Conservation (phyloP, 2,329 filamentous ascomycete species). For the Aspergillus amoenus region DNA sequence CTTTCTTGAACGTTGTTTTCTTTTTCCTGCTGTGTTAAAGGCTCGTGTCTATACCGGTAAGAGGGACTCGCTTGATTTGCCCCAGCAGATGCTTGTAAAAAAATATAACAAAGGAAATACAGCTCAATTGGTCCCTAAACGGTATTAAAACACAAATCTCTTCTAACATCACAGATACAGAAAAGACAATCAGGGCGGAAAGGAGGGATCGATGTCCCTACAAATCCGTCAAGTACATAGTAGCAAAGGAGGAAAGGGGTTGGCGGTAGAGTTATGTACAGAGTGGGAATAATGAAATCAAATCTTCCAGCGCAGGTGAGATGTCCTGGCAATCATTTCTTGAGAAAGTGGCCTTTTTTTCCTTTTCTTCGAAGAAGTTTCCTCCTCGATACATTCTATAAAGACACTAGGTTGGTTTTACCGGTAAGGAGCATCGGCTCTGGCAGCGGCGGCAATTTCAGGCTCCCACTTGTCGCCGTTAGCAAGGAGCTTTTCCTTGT, state of each 20-base stretch:
- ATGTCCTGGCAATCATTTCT: conserved; percentile 12
- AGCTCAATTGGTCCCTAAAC: conserved; percentile 22
- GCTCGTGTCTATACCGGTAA: not conserved
- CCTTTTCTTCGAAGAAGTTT: not conserved
- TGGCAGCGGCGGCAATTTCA: conserved; percentile 86
- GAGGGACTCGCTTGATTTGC: not conserved
- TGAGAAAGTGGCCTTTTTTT: conserved; percentile 6
- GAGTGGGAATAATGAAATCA: conserved; percentile 18
- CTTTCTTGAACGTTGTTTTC: not conserved
- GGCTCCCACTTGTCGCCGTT: conserved; percentile 98
- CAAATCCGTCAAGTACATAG: conserved; percentile 32
- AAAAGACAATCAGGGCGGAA: conserved; percentile 22
- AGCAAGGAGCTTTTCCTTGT: conserved; percentile 89
- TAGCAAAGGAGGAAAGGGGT: conserved; percentile 23
- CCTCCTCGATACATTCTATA: conserved; percentile 6
- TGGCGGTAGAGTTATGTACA: conserved; percentile 32
- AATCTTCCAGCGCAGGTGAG: conserved; percentile 5
- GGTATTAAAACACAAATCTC: conserved; percentile 26
- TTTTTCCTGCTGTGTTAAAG: not conserved
- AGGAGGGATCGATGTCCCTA: conserved; percentile 16
- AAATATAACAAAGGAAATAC: conserved; percentile 13
- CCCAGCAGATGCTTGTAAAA: not conserved
- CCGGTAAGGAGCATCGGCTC: conserved; percentile 90
- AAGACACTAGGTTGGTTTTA: conserved; percentile 45
- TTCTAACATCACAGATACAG: conserved; percentile 24